Base-by-base conservation (phyloP, 768 basidiomycete genomes). In the Trametes villosa region DNA sequence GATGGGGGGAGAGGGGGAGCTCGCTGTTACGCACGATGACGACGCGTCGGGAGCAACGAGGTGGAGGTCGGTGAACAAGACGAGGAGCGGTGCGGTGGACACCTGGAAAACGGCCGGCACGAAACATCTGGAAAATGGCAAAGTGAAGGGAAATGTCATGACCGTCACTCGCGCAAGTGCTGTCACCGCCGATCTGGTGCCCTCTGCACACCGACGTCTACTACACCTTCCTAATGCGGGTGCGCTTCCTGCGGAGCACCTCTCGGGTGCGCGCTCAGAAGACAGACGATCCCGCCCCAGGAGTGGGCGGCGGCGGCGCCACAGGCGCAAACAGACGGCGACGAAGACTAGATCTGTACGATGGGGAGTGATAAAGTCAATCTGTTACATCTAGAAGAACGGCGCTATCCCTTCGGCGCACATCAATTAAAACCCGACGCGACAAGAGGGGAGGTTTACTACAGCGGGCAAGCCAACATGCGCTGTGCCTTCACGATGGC, bases 121-220 rank as follows among this genome's bases (percentile, higher is more conserved):
- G 47, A 49, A n/a, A 29, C 18, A 33, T 31, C 30, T n/a, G 47
- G 30, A 49, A 31, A 33, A 41, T 17, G 24, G 9, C 22, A 44
- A 40, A 24, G 60, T 62, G 60, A 62, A 62, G 60, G 30, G 49
- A 57, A 36, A 20, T 40, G 40, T 38, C 8, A 34, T 22, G 13
- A 22, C 4, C 60, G 47, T 62, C 60, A 62, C 60, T 57, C 34
- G 42, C 41, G n/a, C 31, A 62, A 42, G 42, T 24, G 41, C 49
- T 52, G 60, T 53, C 60, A 62, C 13, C 8, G 26, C 18, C 54
- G 55, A 62, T 62, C 55, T 26, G 20, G 36, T 22, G 22, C 34
- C 20, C 40, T 33, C 8, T 4, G 29, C 20, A 41, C 52, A 31
- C n/a, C n/a, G 53, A 31, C 45, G 17, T 49, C 59, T 42, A 53